A percentile compares a stretch with the other conserved stretches of the same genome.
Conservation (phyloP, 2,329 filamentous ascomycete genomes). For the Didymella sp. region DNA sequence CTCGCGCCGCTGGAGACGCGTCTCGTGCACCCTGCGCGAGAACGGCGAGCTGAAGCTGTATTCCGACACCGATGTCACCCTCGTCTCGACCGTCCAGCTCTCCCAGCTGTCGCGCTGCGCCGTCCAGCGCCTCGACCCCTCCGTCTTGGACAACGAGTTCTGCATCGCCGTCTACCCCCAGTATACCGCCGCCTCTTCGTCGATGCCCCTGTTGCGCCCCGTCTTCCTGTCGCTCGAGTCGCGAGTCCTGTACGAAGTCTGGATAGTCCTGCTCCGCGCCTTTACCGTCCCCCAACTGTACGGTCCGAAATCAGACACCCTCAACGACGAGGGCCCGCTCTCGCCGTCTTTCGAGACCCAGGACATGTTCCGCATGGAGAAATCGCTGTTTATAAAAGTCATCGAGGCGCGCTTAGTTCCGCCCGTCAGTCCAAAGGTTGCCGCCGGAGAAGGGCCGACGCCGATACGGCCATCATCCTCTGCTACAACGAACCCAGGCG, state of each 20-base stretch:
- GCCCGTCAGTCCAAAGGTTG: conserved; percentile 47
- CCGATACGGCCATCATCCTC: conserved; percentile 44
- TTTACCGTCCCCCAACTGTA: conserved; percentile 94
- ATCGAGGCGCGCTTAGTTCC: conserved; percentile 66
- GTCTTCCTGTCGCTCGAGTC: conserved; percentile 89
- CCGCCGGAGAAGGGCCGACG: conserved; percentile 31
- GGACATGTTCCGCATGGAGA: conserved; percentile 72
- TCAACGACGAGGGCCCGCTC: conserved; percentile 49
- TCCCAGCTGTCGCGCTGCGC: conserved; percentile 88
- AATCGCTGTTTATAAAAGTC: conserved; percentile 65
- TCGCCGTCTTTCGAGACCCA: conserved; percentile 52
- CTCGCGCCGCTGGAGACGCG: conserved; percentile 77
- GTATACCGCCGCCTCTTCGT: conserved; percentile 77
- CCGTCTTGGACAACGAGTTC: conserved; percentile 89
- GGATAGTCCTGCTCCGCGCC: conserved; percentile 89
- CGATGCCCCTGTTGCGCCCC: conserved; percentile 80
- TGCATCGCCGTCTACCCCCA: conserved; percentile 96
- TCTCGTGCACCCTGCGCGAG: conserved; percentile 92
- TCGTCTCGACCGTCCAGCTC: conserved; percentile 84
- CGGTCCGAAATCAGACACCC: conserved; percentile 63
- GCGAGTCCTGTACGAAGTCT: conserved; percentile 92
- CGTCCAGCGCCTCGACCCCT: conserved; percentile 87
- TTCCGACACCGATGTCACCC: conserved; percentile 80
- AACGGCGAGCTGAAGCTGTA: conserved; percentile 93
- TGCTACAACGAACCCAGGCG: conserved; percentile 56